phyloP scores from a whole-genome alignment of 805 yeast species.

The Nakazawaea ernobii region DNA sequence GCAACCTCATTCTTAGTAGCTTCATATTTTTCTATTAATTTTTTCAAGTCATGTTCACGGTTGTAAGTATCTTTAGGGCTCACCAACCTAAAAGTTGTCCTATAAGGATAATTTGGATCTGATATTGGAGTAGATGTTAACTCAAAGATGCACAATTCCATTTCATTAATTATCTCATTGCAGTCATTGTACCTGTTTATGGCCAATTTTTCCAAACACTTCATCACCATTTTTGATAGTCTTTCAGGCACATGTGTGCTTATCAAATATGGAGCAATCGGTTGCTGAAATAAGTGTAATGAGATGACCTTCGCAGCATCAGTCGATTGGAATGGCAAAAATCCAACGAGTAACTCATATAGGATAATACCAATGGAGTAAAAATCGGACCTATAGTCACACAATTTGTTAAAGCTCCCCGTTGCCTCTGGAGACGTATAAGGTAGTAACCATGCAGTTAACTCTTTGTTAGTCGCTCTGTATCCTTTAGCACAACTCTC shows the following conservation, averaged over 20 bases:
- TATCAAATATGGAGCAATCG: slow-evolving; percentile 32
- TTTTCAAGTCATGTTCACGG: slow-evolving; percentile 19
- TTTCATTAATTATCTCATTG: slow-evolving; percentile 29
- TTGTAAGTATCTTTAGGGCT: slow-evolving; percentile 25
- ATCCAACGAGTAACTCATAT: slow-evolving; percentile 41
- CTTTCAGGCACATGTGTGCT: slow-evolving; percentile 25
- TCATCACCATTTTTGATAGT: slow-evolving; percentile 35
- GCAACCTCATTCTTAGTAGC: slow-evolving; percentile 18
- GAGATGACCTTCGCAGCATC: slow-evolving; percentile 32
- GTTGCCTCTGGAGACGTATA: slow-evolving; percentile 47
- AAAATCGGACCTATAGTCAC: slow-evolving; percentile 42
- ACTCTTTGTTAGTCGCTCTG: slow-evolving; percentile 32
- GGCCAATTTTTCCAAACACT: slow-evolving; percentile 35
- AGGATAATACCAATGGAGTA: slow-evolving; percentile 45
- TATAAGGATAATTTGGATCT: slow-evolving; percentile 11
- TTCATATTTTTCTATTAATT: slow-evolving; percentile 19
- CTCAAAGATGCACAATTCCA: slow-evolving; percentile 21
- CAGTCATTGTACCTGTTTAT: slow-evolving; percentile 32
- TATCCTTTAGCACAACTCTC: slow-evolving; percentile 38
- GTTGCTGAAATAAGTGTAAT: slow-evolving; percentile 34
- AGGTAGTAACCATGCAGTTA: slow-evolving; percentile 34
- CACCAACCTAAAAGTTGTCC: slow-evolving; percentile 13
- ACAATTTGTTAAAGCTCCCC: slow-evolving; percentile 30
- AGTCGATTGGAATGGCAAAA: slow-evolving; percentile 35
- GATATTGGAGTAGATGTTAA: slow-evolving; percentile 15